Evolutionary conservation across 202 grass and related monocot species (phyloP), one percentile per base, ranked within the genome.

Genomic region (Zizania palustris): DNA sequence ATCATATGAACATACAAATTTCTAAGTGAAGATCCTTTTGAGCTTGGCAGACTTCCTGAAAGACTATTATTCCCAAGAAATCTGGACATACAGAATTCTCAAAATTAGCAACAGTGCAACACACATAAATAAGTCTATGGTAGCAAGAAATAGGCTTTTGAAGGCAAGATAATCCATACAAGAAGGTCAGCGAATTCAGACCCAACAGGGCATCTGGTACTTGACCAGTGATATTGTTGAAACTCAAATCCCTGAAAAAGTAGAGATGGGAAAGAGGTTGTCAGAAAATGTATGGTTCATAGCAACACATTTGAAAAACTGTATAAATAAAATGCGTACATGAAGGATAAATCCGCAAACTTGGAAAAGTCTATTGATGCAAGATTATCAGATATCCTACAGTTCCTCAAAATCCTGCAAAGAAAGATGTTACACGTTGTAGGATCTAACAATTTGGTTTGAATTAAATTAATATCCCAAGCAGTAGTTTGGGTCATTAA

Each of bases 221-320:
- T 79, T 82, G 72, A 22, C 95, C 95, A n/a, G 80, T 97, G 71
- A 97, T 94, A 78, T 97, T 92, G 85, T 97, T 97, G 68, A 94
- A 97, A 56, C 95, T 94, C 82, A 97, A 80, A 88, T 97, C 95
- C 45, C 94, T 94, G 67, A 48, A 18, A 80, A 65, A 43, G 56
- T 28, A 11, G 19, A 39, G 4, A 73, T 36, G 34, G 48, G n/a
- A 48, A 76, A 58, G 9, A 69, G 45, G 34, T 81, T 37, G 79
- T 36, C 16, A 79, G 35, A 39, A 5, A 71, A 76, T n/a, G 40
- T 43, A 78, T 64, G n/a, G 34, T 79, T 57, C 42, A 43, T 21
- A 66, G 1, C 8, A 58, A 62, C 35, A 45, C 15, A 77, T 42
- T 50, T 65, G 59, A 65, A 65, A 53, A 14, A 56, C 20, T 9